phyloP scores from a whole-genome alignment of 306 rosid species.

The Gleditsia sinensis region DNA sequence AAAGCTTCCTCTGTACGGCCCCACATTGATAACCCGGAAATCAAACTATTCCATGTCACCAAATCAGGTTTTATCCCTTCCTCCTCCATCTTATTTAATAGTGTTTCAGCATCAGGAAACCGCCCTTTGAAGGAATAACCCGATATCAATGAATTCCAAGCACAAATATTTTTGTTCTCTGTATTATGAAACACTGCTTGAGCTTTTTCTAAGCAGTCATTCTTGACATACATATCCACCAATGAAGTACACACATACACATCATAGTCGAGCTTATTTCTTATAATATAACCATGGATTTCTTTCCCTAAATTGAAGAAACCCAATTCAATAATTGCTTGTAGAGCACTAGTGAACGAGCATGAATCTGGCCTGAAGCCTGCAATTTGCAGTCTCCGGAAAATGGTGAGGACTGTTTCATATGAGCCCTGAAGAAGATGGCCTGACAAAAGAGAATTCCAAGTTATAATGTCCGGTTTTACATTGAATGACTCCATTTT shows the following conservation, averaged over 20 bases:
- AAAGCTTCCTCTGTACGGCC: slow-evolving; percentile 60
- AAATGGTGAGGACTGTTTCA: slow-evolving; percentile 42
- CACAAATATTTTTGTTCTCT: slow-evolving; percentile 56
- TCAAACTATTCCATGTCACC: slow-evolving; percentile 73
- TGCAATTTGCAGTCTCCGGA: slow-evolving; percentile 44
- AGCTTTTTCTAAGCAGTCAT: slow-evolving; percentile 53
- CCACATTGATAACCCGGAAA: slow-evolving; percentile 62
- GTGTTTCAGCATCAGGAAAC: slow-evolving; percentile 52
- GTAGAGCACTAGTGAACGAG: slow-evolving; percentile 66
- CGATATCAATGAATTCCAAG: slow-evolving; percentile 74
- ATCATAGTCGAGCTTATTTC: slow-evolving; percentile 59
- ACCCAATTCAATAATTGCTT: slow-evolving; percentile 55
- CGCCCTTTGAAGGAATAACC: slow-evolving; percentile 66
- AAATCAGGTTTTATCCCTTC: slow-evolving; percentile 64
- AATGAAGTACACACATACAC: slow-evolving; percentile 61
- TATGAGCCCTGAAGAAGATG: slow-evolving; percentile 54
- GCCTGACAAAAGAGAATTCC: slow-evolving; percentile 76
- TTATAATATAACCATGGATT: slow-evolving; percentile 62
- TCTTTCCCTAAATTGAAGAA: slow-evolving; percentile 55
- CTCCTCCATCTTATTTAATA: slow-evolving; percentile 45
- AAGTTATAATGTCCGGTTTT: slow-evolving; percentile 69
- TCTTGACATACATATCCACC: slow-evolving; percentile 73
- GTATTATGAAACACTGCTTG: slow-evolving; percentile 43
- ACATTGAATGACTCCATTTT: slow-evolving; percentile 50
- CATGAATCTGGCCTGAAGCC: slow-evolving; percentile 62